Percentiles rank a stretch among this genome's conserved stretches.
Conservation (phyloP, 163 green algal species). For the Chlamydomonas reinhardtii region DNA sequence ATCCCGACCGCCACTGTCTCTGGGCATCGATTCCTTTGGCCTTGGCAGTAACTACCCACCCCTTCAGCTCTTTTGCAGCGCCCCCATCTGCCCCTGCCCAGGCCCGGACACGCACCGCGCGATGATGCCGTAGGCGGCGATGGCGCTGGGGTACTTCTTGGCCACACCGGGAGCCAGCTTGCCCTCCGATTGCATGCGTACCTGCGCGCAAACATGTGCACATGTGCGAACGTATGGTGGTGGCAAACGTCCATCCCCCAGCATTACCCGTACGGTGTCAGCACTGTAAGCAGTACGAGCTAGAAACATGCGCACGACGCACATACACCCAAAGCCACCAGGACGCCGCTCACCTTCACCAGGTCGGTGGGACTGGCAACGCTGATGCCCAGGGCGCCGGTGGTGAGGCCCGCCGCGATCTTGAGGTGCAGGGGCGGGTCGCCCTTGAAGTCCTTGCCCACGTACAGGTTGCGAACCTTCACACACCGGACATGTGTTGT, state of each 20-base stretch:
- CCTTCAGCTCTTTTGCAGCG: no score
- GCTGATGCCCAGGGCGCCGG: constrained; percentile 91
- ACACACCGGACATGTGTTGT: not conserved
- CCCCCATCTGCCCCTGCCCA: no score
- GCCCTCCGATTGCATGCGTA: constrained; percentile 96
- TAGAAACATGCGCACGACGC: no score
- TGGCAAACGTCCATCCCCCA: no score
- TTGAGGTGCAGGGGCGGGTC: constrained; percentile 91
- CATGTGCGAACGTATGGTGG: not conserved
- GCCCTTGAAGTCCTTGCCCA: constrained; percentile 88
- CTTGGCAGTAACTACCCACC: no score
- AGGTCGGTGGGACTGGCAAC: constrained; percentile 96
- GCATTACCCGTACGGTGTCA: no score
- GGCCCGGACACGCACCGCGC: constrained; percentile 58
- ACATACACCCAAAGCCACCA: no score
- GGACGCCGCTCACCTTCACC: constrained; percentile 88
- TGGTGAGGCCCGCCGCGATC: constrained; percentile 95
- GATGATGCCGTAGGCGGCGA: constrained; percentile 96
- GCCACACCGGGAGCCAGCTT: constrained; percentile 82
- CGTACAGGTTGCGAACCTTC: constrained; percentile 82
- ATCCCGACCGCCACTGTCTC: no score
- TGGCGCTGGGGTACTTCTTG: constrained; percentile 89
- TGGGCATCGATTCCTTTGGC: not conserved
- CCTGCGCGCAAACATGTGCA: constrained; percentile 67
- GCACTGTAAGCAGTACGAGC: no score